These are phyloP conservation scores for Prunus padus DNA, from an alignment of 306 rosid species.

Conservation along the genomic window DNA sequence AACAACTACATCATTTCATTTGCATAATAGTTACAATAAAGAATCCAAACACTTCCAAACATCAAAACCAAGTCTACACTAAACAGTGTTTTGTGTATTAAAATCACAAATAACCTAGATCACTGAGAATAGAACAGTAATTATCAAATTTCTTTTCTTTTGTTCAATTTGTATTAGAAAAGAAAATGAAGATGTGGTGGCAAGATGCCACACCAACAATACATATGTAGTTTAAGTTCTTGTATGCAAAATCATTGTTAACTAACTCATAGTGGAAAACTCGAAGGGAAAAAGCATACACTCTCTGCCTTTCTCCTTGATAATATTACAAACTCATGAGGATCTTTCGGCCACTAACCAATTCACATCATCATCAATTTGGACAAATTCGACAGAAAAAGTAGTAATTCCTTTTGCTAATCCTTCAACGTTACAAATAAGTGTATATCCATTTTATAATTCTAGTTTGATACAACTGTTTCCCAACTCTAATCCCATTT, in stretches of 20 bases:
- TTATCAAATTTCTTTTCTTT: too few relatives aligned
- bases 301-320: not conserved
- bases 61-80: too few relatives aligned
- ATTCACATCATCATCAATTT: not conserved
- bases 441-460: not conserved
- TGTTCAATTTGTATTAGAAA: too few relatives aligned
- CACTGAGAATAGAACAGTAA: too few relatives aligned
- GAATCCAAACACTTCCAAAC: too few relatives aligned
- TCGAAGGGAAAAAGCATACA: not conserved
- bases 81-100: too few relatives aligned
- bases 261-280: not conserved
- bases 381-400: not conserved
- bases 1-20: too few relatives aligned
- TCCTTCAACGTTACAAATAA: not conserved
- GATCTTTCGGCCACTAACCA: not conserved
- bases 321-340: not conserved
- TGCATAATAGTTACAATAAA: too few relatives aligned
- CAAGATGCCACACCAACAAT: not conserved
- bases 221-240: not conserved
- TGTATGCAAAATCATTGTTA: too few relatives aligned
- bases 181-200: not conserved
- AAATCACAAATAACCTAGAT: too few relatives aligned
- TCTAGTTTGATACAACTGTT: slow-evolving; percentile 20
- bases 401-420: not conserved
- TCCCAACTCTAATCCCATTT: slow-evolving; percentile 12